phyloP scores from a whole-genome alignment of 768 basidiomycete species.

The Cubamyces sp. region DNA sequence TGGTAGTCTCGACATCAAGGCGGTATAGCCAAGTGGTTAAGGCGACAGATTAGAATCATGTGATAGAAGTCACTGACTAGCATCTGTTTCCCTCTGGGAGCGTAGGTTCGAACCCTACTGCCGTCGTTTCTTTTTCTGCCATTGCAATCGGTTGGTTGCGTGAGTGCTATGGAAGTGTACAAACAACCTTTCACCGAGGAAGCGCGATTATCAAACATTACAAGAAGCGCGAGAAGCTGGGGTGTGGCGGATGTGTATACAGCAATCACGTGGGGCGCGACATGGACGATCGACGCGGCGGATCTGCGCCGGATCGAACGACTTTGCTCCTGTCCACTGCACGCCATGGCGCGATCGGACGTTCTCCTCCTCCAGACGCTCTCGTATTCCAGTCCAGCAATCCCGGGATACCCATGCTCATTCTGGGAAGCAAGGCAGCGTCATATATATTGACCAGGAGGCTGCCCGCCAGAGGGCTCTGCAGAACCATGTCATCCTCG shows the following conservation, averaged over 20 bases:
- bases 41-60: conserved; percentile 17
- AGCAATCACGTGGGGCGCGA: conserved; percentile 8
- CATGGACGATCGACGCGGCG: not conserved
- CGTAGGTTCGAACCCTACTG: conserved; percentile 19
- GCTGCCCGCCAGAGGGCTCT: not conserved
- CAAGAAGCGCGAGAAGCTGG: too few relatives aligned
- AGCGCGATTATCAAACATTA: too few relatives aligned
- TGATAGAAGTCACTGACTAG: too few relatives aligned
- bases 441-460: not conserved
- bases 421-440: not conserved
- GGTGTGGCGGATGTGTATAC: too few relatives aligned
- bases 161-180: too few relatives aligned
- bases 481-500: conserved; percentile 10
- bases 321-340: conserved; percentile 2
- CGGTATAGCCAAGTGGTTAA: conserved; percentile 20
- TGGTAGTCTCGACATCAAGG: not conserved
- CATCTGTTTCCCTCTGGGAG: conserved; percentile 15
- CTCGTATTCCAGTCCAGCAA: not conserved
- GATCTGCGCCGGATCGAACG: conserved; percentile 19
- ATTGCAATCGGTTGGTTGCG: too few relatives aligned
- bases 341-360: not conserved
- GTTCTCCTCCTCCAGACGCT: not conserved
- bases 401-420: not conserved
- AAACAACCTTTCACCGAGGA: too few relatives aligned
- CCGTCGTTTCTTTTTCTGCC: not conserved